phyloP scores from a whole-genome alignment of 768 basidiomycete genomes.

The Agrocybe chaxingu region DNA sequence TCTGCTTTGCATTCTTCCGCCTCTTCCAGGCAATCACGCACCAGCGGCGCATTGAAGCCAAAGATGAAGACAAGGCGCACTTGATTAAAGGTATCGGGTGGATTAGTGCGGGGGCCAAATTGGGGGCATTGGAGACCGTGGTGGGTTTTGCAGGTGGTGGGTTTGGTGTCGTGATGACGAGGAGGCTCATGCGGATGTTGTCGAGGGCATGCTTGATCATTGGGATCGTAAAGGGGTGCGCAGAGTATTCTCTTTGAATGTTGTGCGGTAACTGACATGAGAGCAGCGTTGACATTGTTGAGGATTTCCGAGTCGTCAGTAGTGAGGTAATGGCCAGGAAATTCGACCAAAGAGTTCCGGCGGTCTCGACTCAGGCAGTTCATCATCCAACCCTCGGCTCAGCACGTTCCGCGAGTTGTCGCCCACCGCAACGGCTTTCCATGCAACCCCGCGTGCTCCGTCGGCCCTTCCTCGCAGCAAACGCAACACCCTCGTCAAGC shows the following conservation, averaged over 20 bases:
- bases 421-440: conserved; percentile 39
- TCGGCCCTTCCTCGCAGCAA: conserved; percentile 1
- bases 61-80: conserved; percentile 41
- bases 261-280: not conserved
- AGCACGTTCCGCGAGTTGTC: conserved; percentile 56
- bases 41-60: conserved; percentile 49
- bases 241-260: not conserved
- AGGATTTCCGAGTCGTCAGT: conserved; percentile 48
- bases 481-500: not conserved
- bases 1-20: conserved; percentile 57
- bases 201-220: conserved; percentile 53
- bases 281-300: conserved; percentile 47
- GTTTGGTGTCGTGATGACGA: conserved; percentile 50
- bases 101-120: conserved; percentile 56
- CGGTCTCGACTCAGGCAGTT: conserved; percentile 40
- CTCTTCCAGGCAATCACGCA: conserved; percentile 47
- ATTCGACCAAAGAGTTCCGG: conserved; percentile 18
- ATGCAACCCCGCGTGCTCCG: conserved; percentile 27
- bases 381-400: conserved; percentile 53
- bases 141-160: conserved; percentile 56
- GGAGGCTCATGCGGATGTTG: conserved; percentile 57
- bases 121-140: conserved; percentile 64
- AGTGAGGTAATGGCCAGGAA: conserved; percentile 30
- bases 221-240: conserved; percentile 69
- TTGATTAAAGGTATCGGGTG: conserved; percentile 62